Evolutionary conservation across 495 filamentous ascomycete genomes (phyloP).

Genomic region (Parathielavia appendiculata): DNA sequence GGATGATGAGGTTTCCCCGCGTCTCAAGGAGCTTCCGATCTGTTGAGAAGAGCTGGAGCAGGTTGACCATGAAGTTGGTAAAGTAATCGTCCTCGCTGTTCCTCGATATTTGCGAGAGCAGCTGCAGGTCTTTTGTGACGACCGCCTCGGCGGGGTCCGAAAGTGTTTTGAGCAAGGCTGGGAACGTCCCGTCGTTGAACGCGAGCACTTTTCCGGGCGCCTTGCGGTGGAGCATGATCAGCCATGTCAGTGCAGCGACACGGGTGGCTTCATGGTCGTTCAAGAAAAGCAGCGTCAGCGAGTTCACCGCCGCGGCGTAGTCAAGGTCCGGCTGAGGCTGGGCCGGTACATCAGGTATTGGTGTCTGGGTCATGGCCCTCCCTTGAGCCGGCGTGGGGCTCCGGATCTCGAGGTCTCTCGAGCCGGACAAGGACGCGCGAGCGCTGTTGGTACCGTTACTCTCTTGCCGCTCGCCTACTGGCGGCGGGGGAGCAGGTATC

Average conservation of each 20-base stretch:
- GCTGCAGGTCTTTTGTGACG: constrained; percentile 88
- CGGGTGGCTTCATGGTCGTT: constrained; percentile 96
- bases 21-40: constrained; percentile 87
- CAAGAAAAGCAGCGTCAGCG: constrained; percentile 87
- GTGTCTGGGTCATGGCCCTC: constrained; percentile 38
- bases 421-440: constrained; percentile 49
- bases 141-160: constrained; percentile 95
- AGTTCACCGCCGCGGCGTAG: constrained; percentile 94
- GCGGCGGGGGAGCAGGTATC: constrained; percentile 44
- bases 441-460: constrained; percentile 50
- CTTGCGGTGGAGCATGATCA: constrained; percentile 95
- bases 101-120: constrained; percentile 90
- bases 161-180: constrained; percentile 90
- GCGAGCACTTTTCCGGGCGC: constrained; percentile 90
- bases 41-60: constrained; percentile 91
- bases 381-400: constrained; percentile 51
- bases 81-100: constrained; percentile 98
- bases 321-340: constrained; percentile 70
- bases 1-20: constrained; percentile 90
- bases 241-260: constrained; percentile 89
- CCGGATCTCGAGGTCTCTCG: constrained; percentile 49
- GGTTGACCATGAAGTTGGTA: constrained; percentile 94
- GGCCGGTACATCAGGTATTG: constrained; percentile 44
- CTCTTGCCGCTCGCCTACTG: constrained; percentile 50
- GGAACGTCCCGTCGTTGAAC: constrained; percentile 96